Evolutionary conservation across 768 basidiomycete species (phyloP).

Genomic region (Melanogaster broomeanus): DNA sequence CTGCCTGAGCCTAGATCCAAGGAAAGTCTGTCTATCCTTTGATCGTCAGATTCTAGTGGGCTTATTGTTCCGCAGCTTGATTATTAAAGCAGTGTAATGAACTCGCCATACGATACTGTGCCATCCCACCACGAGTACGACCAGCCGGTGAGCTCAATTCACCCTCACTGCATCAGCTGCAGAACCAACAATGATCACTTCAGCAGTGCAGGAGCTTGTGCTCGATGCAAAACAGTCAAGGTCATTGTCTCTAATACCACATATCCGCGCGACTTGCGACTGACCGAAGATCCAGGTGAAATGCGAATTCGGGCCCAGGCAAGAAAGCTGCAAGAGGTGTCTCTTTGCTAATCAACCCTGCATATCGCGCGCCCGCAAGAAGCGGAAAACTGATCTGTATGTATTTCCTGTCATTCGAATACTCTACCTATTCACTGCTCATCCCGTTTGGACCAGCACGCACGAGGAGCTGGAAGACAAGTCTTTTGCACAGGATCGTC

Average conservation of each 20-base stretch:
- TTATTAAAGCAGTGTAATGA: too few relatives aligned
- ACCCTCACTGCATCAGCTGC: background rate
- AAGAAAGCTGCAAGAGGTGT: constrained; percentile 50
- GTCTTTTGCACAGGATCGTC: constrained; percentile 45
- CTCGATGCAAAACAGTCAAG: constrained; percentile 60
- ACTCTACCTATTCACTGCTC: background rate
- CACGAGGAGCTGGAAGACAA: constrained; percentile 55
- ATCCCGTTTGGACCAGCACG: constrained; percentile 36
- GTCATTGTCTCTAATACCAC: constrained; percentile 27
- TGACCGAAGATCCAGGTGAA: constrained; percentile 42
- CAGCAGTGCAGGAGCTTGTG: constrained; percentile 51
- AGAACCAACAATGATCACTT: background rate
- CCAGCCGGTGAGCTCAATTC: background rate
- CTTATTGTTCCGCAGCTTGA: too few relatives aligned
- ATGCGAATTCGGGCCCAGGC: constrained; percentile 50
- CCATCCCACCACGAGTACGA: background rate
- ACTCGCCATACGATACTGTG: too few relatives aligned
- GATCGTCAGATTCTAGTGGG: too few relatives aligned
- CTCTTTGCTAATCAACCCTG: constrained; percentile 48
- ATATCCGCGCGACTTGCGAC: background rate
- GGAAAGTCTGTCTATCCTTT: too few relatives aligned
- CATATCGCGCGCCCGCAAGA: constrained; percentile 50
- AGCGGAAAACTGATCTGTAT: constrained; percentile 58
- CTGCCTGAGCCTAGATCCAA: too few relatives aligned
- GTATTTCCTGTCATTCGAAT: constrained; percentile 15